Base-by-base conservation (phyloP, 306 rosid genomes). In the Glycine tomentella region DNA sequence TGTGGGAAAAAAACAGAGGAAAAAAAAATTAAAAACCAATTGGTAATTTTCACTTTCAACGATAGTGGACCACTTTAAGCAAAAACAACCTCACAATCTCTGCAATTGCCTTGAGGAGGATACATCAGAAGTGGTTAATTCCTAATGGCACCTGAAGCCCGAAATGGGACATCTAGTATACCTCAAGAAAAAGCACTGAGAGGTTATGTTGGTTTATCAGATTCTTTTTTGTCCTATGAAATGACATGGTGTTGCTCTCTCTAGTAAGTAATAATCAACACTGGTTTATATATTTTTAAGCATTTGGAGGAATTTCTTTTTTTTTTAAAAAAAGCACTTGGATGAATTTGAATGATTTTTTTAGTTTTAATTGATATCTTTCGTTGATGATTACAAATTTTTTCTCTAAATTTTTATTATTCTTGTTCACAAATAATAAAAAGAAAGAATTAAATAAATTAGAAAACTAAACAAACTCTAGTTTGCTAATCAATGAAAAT, bases 91-190 rank as follows among this genome's bases (percentile, higher is more conserved):
- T 62, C 74, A 72, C 64, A 38, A 48, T 61, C 84, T 13, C 44
- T 72, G 58, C 75, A 52, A 58, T 59, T 69, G 53, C 79, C 73
- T 80, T 14, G 45, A 80, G 49, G 20, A 63, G 67, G 59, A 80
- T 40, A 64, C 84, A 80, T 72, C 50, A 44, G 15, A 64, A 33
- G 58, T 74, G 84, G 69, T 46, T 67, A 15, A 66, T 67, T 46
- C 80, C 80, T 74, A 74, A 33, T 52, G 80, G 80, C 75, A 10
- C 69, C 44, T 42, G 59, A 51, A 64, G 66, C 5, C 36, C 11
- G 0, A 36, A 40, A 51, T 63, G 67, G n/a, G 50, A 57, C 67
- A 46, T 42, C 31, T 46, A 70, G 51, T 70, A 46, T 16, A 15
- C 77, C 70, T 57, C 70, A 79, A 42, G 14, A 31, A 64, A 38